phyloP scores from a whole-genome alignment of 2,329 filamentous ascomycete species.

The Mycocentrospora acerina region DNA sequence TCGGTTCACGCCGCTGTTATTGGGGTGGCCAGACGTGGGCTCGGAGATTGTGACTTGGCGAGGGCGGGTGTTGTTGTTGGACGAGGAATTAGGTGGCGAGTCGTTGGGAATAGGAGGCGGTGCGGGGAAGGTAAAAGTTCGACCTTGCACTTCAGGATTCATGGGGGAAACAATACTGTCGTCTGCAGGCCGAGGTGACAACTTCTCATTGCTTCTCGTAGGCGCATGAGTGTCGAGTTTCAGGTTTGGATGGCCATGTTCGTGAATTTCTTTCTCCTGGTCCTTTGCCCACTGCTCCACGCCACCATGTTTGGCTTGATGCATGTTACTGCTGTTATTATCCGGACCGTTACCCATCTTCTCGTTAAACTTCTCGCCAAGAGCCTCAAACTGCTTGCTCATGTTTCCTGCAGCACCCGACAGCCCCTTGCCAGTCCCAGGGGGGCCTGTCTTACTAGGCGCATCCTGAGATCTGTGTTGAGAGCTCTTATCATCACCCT shows the following conservation, averaged over 20 bases:
- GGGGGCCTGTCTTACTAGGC: constrained; percentile 52
- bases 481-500: constrained; percentile 57
- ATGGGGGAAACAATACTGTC: constrained; percentile 35
- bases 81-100: constrained; percentile 12
- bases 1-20: constrained; percentile 13
- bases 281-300: constrained; percentile 44
- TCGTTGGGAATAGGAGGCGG: constrained; percentile 35
- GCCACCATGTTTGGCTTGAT: constrained; percentile 27
- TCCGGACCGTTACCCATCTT: constrained; percentile 27
- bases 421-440: constrained; percentile 41
- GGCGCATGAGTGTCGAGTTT: constrained; percentile 22
- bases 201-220: constrained; percentile 37
- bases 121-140: constrained; percentile 35
- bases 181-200: constrained; percentile 26
- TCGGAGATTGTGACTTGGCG: constrained; percentile 43
- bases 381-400: constrained; percentile 22
- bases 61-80: constrained; percentile 17
- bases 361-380: constrained; percentile 34
- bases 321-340: constrained; percentile 10
- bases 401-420: constrained; percentile 25
- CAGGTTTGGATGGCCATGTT: constrained; percentile 13
- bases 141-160: constrained; percentile 17
- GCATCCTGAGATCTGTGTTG: constrained; percentile 52
- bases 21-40: constrained; percentile 21
- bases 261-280: constrained; percentile 34